phyloP scores from a whole-genome alignment of 257 asterid genomes.

The Solanum verrucosum region DNA sequence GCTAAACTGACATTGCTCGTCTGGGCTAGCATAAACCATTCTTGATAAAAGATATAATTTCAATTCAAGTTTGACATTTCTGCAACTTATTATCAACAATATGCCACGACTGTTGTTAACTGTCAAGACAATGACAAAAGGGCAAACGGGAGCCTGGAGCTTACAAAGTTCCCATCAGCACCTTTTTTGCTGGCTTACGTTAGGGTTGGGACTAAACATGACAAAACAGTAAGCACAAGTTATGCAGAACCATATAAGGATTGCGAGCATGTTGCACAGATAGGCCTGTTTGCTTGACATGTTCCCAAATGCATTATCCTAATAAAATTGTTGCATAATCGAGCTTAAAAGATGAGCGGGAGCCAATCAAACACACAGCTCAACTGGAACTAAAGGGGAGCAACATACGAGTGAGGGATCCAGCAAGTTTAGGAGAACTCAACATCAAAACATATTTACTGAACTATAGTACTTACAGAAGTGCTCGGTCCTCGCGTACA shows the following conservation, averaged over 20 bases:
- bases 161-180: not conserved
- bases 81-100: not conserved
- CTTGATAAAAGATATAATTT: not conserved
- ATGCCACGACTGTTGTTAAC: not conserved
- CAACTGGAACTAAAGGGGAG: not conserved
- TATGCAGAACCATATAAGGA: not conserved
- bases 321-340: not conserved
- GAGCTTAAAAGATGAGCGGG: not conserved
- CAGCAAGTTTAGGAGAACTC: not conserved
- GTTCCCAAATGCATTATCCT: not conserved
- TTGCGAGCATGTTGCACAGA: not conserved
- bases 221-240: not conserved
- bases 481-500: conserved; percentile 80
- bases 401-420: not conserved
- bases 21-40: not conserved
- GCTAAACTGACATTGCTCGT: not conserved
- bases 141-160: not conserved
- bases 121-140: not conserved
- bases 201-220: not conserved
- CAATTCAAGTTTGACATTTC: not conserved
- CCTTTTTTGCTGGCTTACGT: not conserved
- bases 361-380: not conserved
- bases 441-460: not conserved
- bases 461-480: conserved; percentile 42
- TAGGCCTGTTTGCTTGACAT: not conserved